These are phyloP conservation scores for Trametes cingulata DNA, from an alignment of 768 basidiomycete species.

Conservation along the genomic window DNA sequence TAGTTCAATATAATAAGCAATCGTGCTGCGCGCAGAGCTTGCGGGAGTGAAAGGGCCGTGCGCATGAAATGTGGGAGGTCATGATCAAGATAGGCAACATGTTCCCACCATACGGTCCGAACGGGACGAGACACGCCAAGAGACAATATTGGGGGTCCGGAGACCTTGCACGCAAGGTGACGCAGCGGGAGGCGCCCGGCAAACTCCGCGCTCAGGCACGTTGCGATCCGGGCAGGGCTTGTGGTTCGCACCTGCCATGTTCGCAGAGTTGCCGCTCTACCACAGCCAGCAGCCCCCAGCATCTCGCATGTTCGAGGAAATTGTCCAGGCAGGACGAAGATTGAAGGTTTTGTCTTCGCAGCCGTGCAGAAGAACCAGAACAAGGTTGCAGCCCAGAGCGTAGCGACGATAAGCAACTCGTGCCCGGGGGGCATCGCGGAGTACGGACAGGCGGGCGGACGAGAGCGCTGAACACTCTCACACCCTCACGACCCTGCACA, in stretches of 20 bases:
- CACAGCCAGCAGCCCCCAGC: background rate
- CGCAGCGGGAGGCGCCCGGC: slow-evolving; percentile 2
- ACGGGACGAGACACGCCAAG: too few relatives aligned
- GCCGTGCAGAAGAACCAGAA: background rate
- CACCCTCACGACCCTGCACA: slow-evolving; percentile 18
- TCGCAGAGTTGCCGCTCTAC: background rate
- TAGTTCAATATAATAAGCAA: too few relatives aligned
- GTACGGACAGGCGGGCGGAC: slow-evolving; percentile 9
- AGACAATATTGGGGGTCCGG: too few relatives aligned
- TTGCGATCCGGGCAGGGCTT: background rate
- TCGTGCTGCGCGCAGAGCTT: too few relatives aligned
- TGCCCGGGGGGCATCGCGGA: slow-evolving; percentile 16
- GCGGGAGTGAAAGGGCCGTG: too few relatives aligned
- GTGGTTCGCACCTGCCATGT: background rate
- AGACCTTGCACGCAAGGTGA: too few relatives aligned
- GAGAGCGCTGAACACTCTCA: slow-evolving; percentile 15
- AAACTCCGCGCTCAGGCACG: slow-evolving; percentile 2
- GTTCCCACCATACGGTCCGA: too few relatives aligned
- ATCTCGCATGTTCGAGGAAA: too few relatives aligned
- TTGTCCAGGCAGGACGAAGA: background rate
- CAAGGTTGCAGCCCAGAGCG: slow-evolving; percentile 5
- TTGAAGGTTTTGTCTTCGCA: background rate
- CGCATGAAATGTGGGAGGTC: too few relatives aligned
- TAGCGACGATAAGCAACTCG: slow-evolving; percentile 8
- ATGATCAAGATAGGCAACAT: too few relatives aligned